phyloP scores from a whole-genome alignment of 1,139 yeast species.

The Yamadazyma conglobata region DNA sequence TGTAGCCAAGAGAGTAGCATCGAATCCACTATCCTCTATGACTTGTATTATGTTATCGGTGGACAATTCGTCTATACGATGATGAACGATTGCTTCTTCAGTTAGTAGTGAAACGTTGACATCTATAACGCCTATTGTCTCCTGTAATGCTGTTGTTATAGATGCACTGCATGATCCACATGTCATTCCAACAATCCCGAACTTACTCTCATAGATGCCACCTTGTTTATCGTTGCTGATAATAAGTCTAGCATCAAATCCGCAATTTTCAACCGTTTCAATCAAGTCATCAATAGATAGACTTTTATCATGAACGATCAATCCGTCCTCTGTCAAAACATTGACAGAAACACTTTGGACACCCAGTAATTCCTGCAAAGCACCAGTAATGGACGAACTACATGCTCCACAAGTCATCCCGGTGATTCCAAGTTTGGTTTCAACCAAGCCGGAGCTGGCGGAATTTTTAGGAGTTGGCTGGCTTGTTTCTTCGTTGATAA shows the following conservation, averaged over 20 bases:
- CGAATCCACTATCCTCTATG: slow-evolving; percentile 79
- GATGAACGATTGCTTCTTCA: slow-evolving; percentile 62
- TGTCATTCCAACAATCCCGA: slow-evolving; percentile 27
- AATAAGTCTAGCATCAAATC: slow-evolving; percentile 28
- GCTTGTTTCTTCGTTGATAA: too few relatives aligned
- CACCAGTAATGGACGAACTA: slow-evolving; percentile 57
- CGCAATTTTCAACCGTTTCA: slow-evolving; percentile 30
- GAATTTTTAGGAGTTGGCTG: too few relatives aligned
- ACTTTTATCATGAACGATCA: slow-evolving; percentile 20
- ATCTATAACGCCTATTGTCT: slow-evolving; percentile 40
- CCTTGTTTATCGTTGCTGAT: background rate
- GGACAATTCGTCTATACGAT: slow-evolving; percentile 25
- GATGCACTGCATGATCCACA: slow-evolving; percentile 44
- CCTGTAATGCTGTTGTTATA: slow-evolving; percentile 27
- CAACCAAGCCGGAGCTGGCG: too few relatives aligned
- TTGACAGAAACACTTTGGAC: slow-evolving; percentile 29
- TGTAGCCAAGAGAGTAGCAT: slow-evolving; percentile 36
- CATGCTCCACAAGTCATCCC: slow-evolving; percentile 95
- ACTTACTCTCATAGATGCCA: slow-evolving; percentile 3
- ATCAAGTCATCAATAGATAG: slow-evolving; percentile 12
- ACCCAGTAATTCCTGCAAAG: slow-evolving; percentile 35
- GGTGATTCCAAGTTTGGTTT: slow-evolving; percentile 22
- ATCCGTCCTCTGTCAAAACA: slow-evolving; percentile 34
- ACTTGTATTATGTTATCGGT: slow-evolving; percentile 38
- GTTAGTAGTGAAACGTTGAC: slow-evolving; percentile 71